Evolutionary conservation across 2,329 filamentous ascomycete genomes (phyloP).

Genomic region (Parastagonospora avenae): DNA sequence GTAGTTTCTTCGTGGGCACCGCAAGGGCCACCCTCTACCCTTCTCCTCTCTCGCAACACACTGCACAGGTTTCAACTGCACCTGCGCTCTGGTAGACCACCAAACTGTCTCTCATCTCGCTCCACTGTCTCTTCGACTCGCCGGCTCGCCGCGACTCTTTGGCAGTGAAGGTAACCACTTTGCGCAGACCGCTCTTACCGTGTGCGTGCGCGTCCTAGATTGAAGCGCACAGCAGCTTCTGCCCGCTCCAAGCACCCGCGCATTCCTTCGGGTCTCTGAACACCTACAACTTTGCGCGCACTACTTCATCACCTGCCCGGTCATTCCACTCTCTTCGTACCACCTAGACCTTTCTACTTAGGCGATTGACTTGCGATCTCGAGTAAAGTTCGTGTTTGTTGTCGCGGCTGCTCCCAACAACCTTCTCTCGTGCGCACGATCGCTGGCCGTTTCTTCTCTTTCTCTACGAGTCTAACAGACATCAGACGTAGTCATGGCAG

Average conservation of each 20-base stretch:
- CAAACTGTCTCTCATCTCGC: conserved; percentile 16
- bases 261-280: conserved; percentile 15
- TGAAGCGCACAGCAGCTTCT: conserved; percentile 22
- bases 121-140: conserved; percentile 25
- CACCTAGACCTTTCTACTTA: conserved; percentile 33
- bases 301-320: conserved; percentile 24
- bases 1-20: conserved; percentile 15
- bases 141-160: conserved; percentile 25
- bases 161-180: conserved; percentile 21
- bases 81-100: conserved; percentile 28
- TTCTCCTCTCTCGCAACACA: conserved; percentile 2
- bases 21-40: conserved; percentile 7
- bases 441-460: conserved; percentile 20
- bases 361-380: conserved; percentile 29
- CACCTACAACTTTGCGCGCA: conserved; percentile 23
- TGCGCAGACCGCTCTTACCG: conserved; percentile 24
- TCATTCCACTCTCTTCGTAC: conserved; percentile 29
- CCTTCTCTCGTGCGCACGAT: conserved; percentile 12
- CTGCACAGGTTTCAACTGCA: conserved; percentile 19
- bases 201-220: conserved; percentile 30
- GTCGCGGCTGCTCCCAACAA: conserved; percentile 22
- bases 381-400: conserved; percentile 35
- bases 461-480: conserved; percentile 26
- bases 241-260: conserved; percentile 27
- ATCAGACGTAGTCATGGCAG: conserved; percentile 58